Base-by-base conservation (phyloP, 2,329 filamentous ascomycete genomes). In the Daldinia sp. region DNA sequence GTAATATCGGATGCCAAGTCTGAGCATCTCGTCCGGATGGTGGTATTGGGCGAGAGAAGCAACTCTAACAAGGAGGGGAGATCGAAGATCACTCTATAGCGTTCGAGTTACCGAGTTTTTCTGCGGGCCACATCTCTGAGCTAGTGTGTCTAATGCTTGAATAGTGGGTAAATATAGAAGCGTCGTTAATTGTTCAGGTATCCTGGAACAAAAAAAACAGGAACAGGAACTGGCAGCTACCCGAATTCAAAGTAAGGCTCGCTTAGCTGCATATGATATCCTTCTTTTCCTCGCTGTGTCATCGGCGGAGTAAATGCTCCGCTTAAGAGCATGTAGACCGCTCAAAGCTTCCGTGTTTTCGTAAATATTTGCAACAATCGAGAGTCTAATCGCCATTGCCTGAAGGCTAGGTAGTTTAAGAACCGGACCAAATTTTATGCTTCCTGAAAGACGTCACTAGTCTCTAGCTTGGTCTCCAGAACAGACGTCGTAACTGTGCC, bases 41-140 rank as follows among this genome's bases (percentile, higher is more conserved):
- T 26, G 12, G 59, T 55, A 30, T 56, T 66, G 48, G 51, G 13
- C 50, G 42, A 12, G 54, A 60, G 13, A 23, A 13, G 30, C 15
- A 44, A 41, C 13, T 44, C 5, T 61, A 13, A 4, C 41, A 20
- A 37, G 6, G 23, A 60, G 13, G 41, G 5, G n/a, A 60, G 46
- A 67, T 70, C 57, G 57, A 65, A 62, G 67, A 70, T 67, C 46
- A 41, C 63, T n/a, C 67, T 58, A 50, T 48, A 56, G 46, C 46
- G 26, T 30, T 50, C 13, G n/a, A 46, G 42, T 20, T 57, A 56
- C 55, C 67, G 55, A 7, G 23, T 56, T 48, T 58, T 57, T n/a
- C 35, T 60, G 53, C 53, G 51, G 56, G 48, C 41, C 44, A 13
- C 28, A 63, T 54, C 57, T 50, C 30, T 50, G 26, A 55, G 37